Percentiles rank a stretch among this genome's conserved stretches.
Evolutionary conservation across 2,329 filamentous ascomycete genomes (phyloP).

Genomic region (Colletotrichum tabaci): DNA sequence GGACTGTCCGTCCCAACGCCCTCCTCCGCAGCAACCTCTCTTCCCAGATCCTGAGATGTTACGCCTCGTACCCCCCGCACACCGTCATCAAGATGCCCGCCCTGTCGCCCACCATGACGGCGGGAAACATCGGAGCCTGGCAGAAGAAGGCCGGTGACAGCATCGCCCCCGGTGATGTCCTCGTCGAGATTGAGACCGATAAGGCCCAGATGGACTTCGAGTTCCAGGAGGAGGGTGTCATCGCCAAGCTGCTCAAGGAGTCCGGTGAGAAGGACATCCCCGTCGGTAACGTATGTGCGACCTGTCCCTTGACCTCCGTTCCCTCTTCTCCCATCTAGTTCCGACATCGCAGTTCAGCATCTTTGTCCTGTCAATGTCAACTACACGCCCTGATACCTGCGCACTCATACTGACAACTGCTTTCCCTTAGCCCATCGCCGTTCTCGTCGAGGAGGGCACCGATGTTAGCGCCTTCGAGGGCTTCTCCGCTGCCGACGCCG

Average conservation of each 20-base stretch:
- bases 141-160: constrained; percentile 96
- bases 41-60: constrained; percentile 73
- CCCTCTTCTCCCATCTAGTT: constrained; percentile 30
- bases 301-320: constrained; percentile 2
- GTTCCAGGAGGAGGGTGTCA: constrained; percentile 96
- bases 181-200: constrained; percentile 99
- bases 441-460: constrained; percentile 91
- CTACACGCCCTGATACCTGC: constrained; percentile 37
- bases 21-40: constrained; percentile 66
- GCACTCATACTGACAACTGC: constrained; percentile 32
- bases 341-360: constrained; percentile 14
- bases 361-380: background rate
- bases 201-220: constrained; percentile 99
- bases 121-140: constrained; percentile 96
- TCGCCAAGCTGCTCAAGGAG: constrained; percentile 95
- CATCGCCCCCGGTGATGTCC: constrained; percentile 91
- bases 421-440: constrained; percentile 84
- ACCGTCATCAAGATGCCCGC: constrained; percentile 98
- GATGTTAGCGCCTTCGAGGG: constrained; percentile 91
- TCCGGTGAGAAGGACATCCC: constrained; percentile 94
- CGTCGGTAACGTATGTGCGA: constrained; percentile 87
- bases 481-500: constrained; percentile 91
- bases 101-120: constrained; percentile 96
- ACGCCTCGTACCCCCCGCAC: constrained; percentile 93
- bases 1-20: constrained; percentile 71